Conservation (phyloP, 192 early-diverging fungal genomes). For the Diversispora eburnea region DNA sequence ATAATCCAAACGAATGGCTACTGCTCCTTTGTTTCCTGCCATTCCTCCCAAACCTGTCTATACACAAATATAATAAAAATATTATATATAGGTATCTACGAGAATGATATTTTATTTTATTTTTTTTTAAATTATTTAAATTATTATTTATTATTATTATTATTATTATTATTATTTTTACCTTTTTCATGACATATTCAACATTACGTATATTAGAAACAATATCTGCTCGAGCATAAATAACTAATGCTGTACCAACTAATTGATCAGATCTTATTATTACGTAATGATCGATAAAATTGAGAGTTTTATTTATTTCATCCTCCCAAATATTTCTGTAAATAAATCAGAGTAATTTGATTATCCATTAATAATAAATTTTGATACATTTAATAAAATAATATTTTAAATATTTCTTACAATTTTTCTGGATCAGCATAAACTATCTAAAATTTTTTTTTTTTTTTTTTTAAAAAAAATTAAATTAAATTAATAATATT, state of each 20-base stretch:
- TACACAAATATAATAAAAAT: not conserved
- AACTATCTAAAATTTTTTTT: conserved; percentile 49
- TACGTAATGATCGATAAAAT: conserved; percentile 57
- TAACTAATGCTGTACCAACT: conserved; percentile 85
- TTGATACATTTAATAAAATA: not conserved
- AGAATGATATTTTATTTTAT: no score
- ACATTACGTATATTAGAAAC: conserved; percentile 74
- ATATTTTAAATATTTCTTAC: conserved; percentile 36
- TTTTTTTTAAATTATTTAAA: no score
- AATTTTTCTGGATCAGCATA: conserved; percentile 61
- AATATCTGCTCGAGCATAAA: conserved; percentile 73
- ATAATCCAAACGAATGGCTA: conserved; percentile 83
- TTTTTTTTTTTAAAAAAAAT: not conserved
- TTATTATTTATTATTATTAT: not conserved
- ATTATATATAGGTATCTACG: not conserved
- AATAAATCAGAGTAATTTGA: not conserved
- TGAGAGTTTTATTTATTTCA: conserved; percentile 49
- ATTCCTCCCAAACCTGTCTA: conserved; percentile 92
- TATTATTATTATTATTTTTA: conserved; percentile 5
- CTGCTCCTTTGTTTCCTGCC: conserved; percentile 97
- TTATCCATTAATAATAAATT: no score
- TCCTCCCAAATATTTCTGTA: conserved; percentile 45
- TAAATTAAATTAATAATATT: not conserved
- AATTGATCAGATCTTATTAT: conserved; percentile 82
- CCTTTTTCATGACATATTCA: conserved; percentile 80